Percentiles rank a stretch among this genome's conserved stretches.
These are phyloP conservation scores for Colletotrichum shisoi DNA, from an alignment of 2,329 filamentous ascomycete species.

Conservation along the genomic window DNA sequence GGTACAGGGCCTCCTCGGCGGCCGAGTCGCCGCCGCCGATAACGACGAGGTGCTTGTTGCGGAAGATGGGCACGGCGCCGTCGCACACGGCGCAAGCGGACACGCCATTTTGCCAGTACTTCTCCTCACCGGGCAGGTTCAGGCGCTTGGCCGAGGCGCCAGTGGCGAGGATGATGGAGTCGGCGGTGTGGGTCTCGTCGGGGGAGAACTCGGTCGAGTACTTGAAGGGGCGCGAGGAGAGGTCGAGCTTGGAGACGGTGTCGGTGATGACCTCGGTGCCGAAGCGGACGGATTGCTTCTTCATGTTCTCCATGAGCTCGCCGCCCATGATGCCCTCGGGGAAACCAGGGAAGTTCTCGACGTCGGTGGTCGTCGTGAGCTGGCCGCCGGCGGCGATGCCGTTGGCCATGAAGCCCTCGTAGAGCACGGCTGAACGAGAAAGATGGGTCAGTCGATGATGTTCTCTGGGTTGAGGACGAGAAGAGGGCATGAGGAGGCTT, in stretches of 20 bases:
- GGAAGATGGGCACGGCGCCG: constrained; percentile 95
- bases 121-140: constrained; percentile 84
- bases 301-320: constrained; percentile 96
- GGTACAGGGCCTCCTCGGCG: constrained; percentile 95
- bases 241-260: constrained; percentile 88
- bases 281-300: constrained; percentile 86
- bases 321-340: constrained; percentile 85
- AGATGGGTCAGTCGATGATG: not conserved
- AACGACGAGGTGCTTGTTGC: constrained; percentile 92
- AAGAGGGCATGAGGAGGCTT: constrained; percentile 46
- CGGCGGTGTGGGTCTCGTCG: constrained; percentile 83
- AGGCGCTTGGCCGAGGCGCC: constrained; percentile 90
- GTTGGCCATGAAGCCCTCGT: constrained; percentile 97
- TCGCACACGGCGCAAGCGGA: constrained; percentile 97
- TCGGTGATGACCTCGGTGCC: constrained; percentile 93
- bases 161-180: constrained; percentile 92
- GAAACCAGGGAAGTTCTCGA: constrained; percentile 98
- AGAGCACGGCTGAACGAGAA: constrained; percentile 74
- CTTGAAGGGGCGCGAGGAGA: constrained; percentile 85
- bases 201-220: constrained; percentile 92
- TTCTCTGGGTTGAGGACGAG: not conserved
- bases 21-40: constrained; percentile 97
- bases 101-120: constrained; percentile 97
- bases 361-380: constrained; percentile 96
- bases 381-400: constrained; percentile 96